Conservation (phyloP, 2,329 filamentous ascomycete genomes). For the Diaporthe destruens region DNA sequence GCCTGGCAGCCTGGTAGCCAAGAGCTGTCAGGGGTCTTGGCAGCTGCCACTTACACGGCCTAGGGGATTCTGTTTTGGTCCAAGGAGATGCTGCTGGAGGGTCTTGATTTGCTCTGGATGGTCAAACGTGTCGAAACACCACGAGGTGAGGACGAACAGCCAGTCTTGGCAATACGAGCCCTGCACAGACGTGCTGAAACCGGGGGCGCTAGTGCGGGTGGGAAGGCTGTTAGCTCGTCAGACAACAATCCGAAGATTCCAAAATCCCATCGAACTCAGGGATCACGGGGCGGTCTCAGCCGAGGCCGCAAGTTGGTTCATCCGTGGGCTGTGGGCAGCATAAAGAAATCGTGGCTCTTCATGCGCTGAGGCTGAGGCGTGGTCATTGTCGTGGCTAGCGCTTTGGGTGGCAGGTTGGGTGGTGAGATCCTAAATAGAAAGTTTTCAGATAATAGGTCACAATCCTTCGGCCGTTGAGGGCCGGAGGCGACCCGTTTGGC, state of each 20-base stretch:
- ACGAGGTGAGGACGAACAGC: slow-evolving; percentile 16
- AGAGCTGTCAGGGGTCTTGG: slow-evolving; percentile 38
- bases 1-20: slow-evolving; percentile 27
- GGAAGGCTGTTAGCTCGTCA: slow-evolving; percentile 27
- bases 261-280: not conserved
- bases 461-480: not conserved
- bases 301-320: slow-evolving; percentile 29
- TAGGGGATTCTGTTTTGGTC: not conserved
- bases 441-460: not conserved
- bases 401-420: not conserved
- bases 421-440: slow-evolving; percentile 29
- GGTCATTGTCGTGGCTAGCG: slow-evolving; percentile 14
- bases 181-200: slow-evolving; percentile 36
- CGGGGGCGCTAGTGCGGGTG: slow-evolving; percentile 7
- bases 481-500: not conserved
- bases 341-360: slow-evolving; percentile 5
- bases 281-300: slow-evolving; percentile 27
- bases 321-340: slow-evolving; percentile 19
- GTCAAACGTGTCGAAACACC: slow-evolving; percentile 25
- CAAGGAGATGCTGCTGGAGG: not conserved
- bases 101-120: slow-evolving; percentile 24
- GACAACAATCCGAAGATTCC: slow-evolving; percentile 5
- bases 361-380: slow-evolving; percentile 18
- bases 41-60: not conserved
- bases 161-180: slow-evolving; percentile 33